Percentiles rank a stretch among this genome's conserved stretches.
These are phyloP conservation scores for Tubosaeta sp. DNA, from an alignment of 768 basidiomycete genomes.

Conservation along the genomic window DNA sequence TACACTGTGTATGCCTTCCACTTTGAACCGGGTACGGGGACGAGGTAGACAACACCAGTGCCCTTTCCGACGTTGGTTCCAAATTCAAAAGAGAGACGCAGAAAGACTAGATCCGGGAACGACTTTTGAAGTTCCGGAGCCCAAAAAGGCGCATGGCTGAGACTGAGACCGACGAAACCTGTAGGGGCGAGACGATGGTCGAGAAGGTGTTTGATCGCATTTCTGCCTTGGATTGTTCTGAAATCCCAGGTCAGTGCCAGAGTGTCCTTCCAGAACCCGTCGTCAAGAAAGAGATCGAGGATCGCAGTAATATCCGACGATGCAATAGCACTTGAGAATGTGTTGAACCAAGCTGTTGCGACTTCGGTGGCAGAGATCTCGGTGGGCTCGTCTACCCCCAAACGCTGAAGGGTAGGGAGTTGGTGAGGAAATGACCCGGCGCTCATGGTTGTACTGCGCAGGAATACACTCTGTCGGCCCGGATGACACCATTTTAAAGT, in stretches of 20 bases:
- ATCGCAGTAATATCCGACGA: conserved; percentile 14
- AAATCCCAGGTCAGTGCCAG: conserved; percentile 55
- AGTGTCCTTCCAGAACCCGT: conserved; percentile 49
- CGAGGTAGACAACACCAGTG: conserved; percentile 50
- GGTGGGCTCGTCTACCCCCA: conserved; percentile 22
- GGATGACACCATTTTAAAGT: background rate
- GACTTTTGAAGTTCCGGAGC: conserved; percentile 34
- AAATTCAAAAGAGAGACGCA: conserved; percentile 55
- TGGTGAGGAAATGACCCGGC: conserved; percentile 21
- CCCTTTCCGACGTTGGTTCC: conserved; percentile 45
- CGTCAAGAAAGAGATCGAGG: conserved; percentile 26
- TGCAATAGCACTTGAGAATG: conserved; percentile 21
- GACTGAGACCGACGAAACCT: conserved; percentile 13
- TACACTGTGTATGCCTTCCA: conserved; percentile 64
- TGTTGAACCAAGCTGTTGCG: conserved; percentile 24
- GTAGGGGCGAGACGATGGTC: conserved; percentile 34
- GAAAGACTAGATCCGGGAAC: conserved; percentile 55
- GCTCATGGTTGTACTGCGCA: conserved; percentile 8
- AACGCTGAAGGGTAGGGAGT: conserved; percentile 27
- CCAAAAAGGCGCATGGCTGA: conserved; percentile 22
- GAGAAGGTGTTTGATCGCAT: conserved; percentile 38
- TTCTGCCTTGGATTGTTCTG: conserved; percentile 41
- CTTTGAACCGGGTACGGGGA: conserved; percentile 36
- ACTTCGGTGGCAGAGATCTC: conserved; percentile 16
- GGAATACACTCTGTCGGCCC: background rate